A percentile compares a stretch with the other conserved stretches of the same genome.
Evolutionary conservation across 176 grass and related monocot genomes (phyloP).

Genomic region (Bolboschoenus planiculmis): DNA sequence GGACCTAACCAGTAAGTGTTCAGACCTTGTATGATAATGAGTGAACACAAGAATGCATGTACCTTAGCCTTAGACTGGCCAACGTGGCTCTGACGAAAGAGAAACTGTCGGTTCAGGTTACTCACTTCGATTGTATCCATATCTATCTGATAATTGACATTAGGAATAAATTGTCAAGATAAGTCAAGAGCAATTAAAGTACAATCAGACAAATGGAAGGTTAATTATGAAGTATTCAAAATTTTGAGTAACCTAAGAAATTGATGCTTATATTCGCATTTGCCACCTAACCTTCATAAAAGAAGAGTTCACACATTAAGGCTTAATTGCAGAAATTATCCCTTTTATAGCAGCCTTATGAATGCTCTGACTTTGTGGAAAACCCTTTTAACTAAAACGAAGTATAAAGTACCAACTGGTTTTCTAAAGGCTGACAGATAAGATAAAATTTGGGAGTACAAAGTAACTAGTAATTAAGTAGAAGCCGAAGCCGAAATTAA

Average conservation of each 20-base stretch:
- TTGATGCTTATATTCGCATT: background rate
- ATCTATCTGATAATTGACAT: slow-evolving; percentile 62
- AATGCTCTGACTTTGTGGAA: background rate
- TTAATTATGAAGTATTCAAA: background rate
- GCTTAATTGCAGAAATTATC: background rate
- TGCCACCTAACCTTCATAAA: background rate
- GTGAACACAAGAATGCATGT: slow-evolving; percentile 14
- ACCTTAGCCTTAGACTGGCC: slow-evolving; percentile 98
- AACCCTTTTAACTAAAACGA: background rate
- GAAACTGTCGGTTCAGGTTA: slow-evolving; percentile 96
- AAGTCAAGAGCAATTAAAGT: background rate
- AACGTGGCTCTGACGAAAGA: slow-evolving; percentile 92
- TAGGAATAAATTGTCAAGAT: background rate
- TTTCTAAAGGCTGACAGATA: background rate
- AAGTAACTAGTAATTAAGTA: background rate
- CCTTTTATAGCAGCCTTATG: background rate
- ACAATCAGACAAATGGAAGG: background rate
- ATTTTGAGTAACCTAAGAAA: background rate
- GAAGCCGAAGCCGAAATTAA: background rate
- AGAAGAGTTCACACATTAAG: background rate
- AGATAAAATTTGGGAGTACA: background rate
- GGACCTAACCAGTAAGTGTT: background rate
- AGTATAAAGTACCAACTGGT: background rate
- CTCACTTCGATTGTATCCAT: slow-evolving; percentile 99
- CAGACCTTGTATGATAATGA: background rate